Base-by-base conservation (phyloP, 768 basidiomycete genomes). In the Phanerochaete sordida region DNA sequence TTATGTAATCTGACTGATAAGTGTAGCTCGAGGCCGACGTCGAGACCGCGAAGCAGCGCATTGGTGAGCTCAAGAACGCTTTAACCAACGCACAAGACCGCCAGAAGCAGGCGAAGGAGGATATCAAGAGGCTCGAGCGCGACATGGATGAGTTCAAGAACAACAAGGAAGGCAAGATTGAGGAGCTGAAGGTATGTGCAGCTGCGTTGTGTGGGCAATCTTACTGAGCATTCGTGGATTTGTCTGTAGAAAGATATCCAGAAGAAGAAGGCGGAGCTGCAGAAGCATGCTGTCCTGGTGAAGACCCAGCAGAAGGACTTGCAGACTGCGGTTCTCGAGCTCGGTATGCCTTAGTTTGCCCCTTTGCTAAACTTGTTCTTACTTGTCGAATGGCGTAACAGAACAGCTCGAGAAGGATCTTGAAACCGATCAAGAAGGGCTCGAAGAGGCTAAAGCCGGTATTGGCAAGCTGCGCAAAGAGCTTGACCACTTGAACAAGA, bases 81-180 rank as follows among this genome's bases (percentile, higher is more conserved):
- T 75, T 91, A n/a, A 73, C 85, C 62, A 74, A 76, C 0, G 86
- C 93, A 5, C 84, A 87, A 69, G 79, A 86, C 57, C 92, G 92
- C 68, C 91, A 96, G 71, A 84, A 83, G 68, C 79, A 75, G 7
- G 92, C 93, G 0, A 77, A 87, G 51, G 85, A 79, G 0, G 95
- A 98, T 60, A 83, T 85, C 71, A 87, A 86, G 75, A 91, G 88
- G 68, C 85, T 98, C 24, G 93, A 98, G 75, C 88, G 88, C 67
- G 97, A 99, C 71, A 98, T 99, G 94, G 85, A 84, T 57, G 97
- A 98, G 77, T 98, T 99, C 80, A 95, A 97, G 78, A 90, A 95
- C 74, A 95, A 99, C 77, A 97, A 97, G 72, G 97, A 98, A 53
- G 93, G 94, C 49, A 98, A 98, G 75, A 90, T 93, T 57, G 90